Conservation (phyloP, 805 yeast genomes). For the Ogataea salicorniae region DNA sequence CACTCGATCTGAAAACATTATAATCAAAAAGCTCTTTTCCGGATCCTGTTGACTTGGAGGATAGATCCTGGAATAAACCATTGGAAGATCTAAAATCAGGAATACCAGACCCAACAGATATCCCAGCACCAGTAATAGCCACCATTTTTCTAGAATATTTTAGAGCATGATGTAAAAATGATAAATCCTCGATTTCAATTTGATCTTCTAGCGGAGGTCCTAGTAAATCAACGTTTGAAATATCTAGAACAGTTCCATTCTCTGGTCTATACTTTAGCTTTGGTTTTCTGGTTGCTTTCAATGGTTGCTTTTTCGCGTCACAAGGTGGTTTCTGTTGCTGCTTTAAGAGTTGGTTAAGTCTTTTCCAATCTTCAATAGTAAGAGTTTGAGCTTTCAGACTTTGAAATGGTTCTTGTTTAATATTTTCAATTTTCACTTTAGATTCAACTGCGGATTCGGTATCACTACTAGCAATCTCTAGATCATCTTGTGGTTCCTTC, state of each 20-base stretch:
- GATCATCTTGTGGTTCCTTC: background rate
- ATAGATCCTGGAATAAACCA: slow-evolving; percentile 63
- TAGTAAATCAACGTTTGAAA: slow-evolving; percentile 25
- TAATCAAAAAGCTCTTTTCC: slow-evolving; percentile 70
- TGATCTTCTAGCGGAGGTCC: slow-evolving; percentile 28
- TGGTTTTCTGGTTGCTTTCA: slow-evolving; percentile 35
- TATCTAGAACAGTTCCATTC: slow-evolving; percentile 39
- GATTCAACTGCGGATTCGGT: background rate
- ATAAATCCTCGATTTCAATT: slow-evolving; percentile 36
- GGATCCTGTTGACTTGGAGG: slow-evolving; percentile 35
- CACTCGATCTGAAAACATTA: slow-evolving; percentile 61
- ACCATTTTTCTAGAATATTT: slow-evolving; percentile 53
- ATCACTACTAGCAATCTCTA: background rate
- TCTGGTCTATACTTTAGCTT: slow-evolving; percentile 41
- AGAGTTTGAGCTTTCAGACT: background rate
- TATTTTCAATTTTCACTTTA: background rate
- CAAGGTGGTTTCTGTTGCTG: background rate
- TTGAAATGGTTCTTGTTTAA: background rate
- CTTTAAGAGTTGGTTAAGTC: background rate
- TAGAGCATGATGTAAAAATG: slow-evolving; percentile 48
- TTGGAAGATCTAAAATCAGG: slow-evolving; percentile 71
- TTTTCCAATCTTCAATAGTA: background rate
- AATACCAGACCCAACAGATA: slow-evolving; percentile 86
- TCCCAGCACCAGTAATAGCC: slow-evolving; percentile 83
- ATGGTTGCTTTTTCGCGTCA: background rate